Conservation (phyloP, 225 moss, liverwort and hornwort species). For the Climacium dendroides region DNA sequence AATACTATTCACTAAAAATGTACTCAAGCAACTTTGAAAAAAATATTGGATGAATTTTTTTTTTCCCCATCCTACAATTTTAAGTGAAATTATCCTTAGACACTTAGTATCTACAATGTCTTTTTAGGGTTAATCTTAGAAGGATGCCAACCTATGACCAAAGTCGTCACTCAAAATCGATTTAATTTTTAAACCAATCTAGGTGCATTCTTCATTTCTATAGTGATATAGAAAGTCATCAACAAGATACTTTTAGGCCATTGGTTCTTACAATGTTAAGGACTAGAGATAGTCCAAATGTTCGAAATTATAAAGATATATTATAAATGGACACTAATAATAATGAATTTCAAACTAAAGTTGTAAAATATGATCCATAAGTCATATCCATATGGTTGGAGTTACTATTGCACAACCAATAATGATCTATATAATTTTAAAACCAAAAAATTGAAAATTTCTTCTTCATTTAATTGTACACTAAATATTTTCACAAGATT, state of each 20-base stretch:
- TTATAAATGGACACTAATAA: background rate
- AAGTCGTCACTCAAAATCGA: background rate
- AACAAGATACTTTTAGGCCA: accelerated
- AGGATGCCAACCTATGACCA: accelerated
- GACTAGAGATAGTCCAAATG: background rate
- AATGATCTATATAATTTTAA: background rate
- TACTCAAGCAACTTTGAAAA: background rate
- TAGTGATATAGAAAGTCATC: background rate
- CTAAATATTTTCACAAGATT: background rate
- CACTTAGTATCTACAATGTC: accelerated
- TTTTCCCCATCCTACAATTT: background rate
- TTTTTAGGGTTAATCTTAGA: too few species aligned
- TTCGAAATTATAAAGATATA: accelerated
- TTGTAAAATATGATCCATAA: background rate
- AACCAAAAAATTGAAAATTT: background rate
- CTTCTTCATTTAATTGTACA: background rate
- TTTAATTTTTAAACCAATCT: background rate
- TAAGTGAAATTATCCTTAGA: background rate
- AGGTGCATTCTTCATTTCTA: background rate
- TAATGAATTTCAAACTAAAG: background rate
- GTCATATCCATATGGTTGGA: accelerated
- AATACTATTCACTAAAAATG: too few species aligned
- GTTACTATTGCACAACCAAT: background rate
- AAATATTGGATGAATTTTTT: background rate
- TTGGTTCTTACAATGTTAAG: accelerated